phyloP scores from a whole-genome alignment of 108 stramenopile genomes.

The Parmales sp. region DNA sequence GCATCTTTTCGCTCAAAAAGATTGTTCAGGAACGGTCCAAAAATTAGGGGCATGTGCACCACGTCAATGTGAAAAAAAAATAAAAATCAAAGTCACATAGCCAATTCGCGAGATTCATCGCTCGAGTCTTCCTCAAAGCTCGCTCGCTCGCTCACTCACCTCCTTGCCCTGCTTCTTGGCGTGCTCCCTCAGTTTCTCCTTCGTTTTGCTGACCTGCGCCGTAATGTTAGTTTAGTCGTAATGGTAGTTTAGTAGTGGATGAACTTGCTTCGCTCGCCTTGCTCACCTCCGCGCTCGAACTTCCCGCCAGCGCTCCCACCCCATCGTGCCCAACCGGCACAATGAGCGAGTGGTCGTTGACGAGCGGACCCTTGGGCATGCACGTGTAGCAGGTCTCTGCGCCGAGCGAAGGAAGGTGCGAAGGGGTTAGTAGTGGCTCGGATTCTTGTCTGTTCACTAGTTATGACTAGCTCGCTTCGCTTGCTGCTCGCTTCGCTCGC shows the following conservation, averaged over 20 bases:
- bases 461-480: too few species aligned
- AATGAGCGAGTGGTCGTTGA: slow-evolving; percentile 62
- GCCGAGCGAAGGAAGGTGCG: too few species aligned
- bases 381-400: slow-evolving; percentile 55
- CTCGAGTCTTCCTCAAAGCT: neutral
- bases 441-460: too few species aligned
- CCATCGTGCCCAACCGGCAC: slow-evolving; percentile 67
- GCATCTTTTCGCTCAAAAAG: too few species aligned
- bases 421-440: too few species aligned
- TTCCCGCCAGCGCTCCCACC: neutral
- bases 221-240: too few species aligned
- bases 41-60: too few species aligned
- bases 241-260: too few species aligned
- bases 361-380: slow-evolving; percentile 76
- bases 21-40: too few species aligned
- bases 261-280: slow-evolving; percentile 16
- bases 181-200: slow-evolving; percentile 40
- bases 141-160: neutral
- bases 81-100: too few species aligned
- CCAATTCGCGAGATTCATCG: neutral
- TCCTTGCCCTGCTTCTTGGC: slow-evolving; percentile 44
- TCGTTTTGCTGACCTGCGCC: slow-evolving; percentile 44
- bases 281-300: slow-evolving; percentile 37
- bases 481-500: too few species aligned
- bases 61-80: too few species aligned